Base-by-base conservation (phyloP, 1,284 basidiomycete species). In the Cutaneotrichosporon cutaneum region DNA sequence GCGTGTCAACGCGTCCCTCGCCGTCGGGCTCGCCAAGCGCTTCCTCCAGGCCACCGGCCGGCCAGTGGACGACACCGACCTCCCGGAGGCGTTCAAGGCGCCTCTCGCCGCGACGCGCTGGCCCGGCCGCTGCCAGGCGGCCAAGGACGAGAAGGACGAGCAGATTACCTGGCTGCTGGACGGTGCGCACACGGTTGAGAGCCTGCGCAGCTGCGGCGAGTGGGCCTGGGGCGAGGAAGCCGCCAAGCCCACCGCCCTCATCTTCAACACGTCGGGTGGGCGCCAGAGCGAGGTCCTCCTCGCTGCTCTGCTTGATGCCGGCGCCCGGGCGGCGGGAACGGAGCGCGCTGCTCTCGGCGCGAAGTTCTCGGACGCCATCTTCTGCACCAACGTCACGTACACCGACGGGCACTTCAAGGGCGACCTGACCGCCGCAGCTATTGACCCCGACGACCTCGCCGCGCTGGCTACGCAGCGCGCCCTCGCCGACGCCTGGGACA, bases 341-440 rank as follows among this genome's bases (percentile, higher is more conserved):
- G 83, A 81, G 44, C 81, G 82, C 32, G 77, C 78, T 72, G 84
- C 62, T 69, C 75, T 44, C 74, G 77, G 52, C 56, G 73, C 30
- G 82, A 84, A 55, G 71, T 97, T 99, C 73, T 85, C 91, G 73
- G 84, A 86, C 54, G 90, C 93, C 64, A 85, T 97, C 60, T 99
- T 99, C 79, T 98, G 94, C 78, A 89, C 94, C 27, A 99, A 99
- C 77, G 89, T 94, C 48, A 99, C 96, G 0, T 99, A 94, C 72
- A 84, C 86, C 1, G 87, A 90, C 69, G 95, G 96, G 1, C 83
- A 84, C 42, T 97, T 88, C 77, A 96, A 95, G 80, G 89, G 91
- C 60, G 91, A 94, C 76, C 81, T 95, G 26, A 87, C 88, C 4
- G 86, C 87, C 1, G 82, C 85, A 21, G 85, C 87, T 0, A 85